These are phyloP conservation scores for Hippophae tibetana DNA, from an alignment of 306 rosid species.

Conservation along the genomic window DNA sequence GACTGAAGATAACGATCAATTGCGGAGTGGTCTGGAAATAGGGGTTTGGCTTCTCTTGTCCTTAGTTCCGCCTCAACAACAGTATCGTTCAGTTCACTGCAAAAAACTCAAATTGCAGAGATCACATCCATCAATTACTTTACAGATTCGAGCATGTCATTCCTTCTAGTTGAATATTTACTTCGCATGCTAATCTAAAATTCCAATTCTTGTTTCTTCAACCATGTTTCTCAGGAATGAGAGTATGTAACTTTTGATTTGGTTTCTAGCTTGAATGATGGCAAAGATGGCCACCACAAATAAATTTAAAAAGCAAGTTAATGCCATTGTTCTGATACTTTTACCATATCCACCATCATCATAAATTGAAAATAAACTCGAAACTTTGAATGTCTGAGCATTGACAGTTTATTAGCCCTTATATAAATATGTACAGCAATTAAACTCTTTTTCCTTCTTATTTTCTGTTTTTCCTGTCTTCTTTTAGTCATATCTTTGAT, in stretches of 20 bases:
- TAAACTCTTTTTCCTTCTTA: too few relatives aligned
- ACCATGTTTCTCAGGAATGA: too few relatives aligned
- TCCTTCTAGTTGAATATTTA: not conserved
- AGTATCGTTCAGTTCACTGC: constrained; percentile 81
- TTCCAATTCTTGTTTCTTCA: too few relatives aligned
- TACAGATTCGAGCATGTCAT: not conserved
- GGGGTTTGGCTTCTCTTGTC: constrained; percentile 42
- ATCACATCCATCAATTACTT: not conserved
- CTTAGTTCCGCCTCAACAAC: constrained; percentile 49
- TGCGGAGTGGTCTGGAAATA: constrained; percentile 47
- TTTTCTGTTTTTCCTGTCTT: too few relatives aligned
- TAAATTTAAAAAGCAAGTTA: not conserved
- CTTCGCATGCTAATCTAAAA: not conserved
- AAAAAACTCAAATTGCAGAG: constrained; percentile 20
- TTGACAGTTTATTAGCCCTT: too few relatives aligned
- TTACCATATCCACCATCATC: not conserved
- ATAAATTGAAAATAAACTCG: too few relatives aligned
- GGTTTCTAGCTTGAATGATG: not conserved
- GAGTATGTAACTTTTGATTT: not conserved
- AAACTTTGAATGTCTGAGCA: too few relatives aligned
- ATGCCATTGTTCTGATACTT: not conserved
- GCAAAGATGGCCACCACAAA: not conserved
- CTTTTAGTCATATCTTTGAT: too few relatives aligned
- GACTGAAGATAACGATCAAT: constrained; percentile 48
- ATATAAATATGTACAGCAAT: too few relatives aligned